These are phyloP conservation scores for Lactarius hatsudake DNA, from an alignment of 768 basidiomycete genomes.

Conservation along the genomic window DNA sequence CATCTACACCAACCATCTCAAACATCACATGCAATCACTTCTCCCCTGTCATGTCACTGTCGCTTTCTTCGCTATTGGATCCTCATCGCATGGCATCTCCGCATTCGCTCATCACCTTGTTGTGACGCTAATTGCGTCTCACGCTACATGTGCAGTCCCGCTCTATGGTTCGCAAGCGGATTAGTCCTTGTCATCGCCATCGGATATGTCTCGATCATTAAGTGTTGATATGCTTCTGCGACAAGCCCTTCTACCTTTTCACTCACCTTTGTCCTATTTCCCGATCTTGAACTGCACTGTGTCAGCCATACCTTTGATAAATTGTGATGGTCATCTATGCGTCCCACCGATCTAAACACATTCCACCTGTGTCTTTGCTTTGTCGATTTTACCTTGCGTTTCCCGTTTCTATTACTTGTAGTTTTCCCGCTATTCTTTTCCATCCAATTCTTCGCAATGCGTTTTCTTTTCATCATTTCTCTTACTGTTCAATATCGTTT, in stretches of 20 bases:
- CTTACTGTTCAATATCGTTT: not conserved
- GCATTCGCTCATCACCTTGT: not conserved
- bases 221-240: slow-evolving; percentile 17
- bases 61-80: slow-evolving; percentile 28
- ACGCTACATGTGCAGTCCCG: slow-evolving; percentile 1
- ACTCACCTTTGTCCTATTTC: not conserved
- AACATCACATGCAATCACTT: slow-evolving; percentile 18
- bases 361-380: slow-evolving; percentile 17
- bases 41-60: slow-evolving; percentile 20
- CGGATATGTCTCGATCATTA: slow-evolving; percentile 13
- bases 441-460: slow-evolving; percentile 18
- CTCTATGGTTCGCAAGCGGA: slow-evolving; percentile 7
- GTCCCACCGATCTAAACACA: slow-evolving; percentile 23
- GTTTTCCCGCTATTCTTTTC: slow-evolving; percentile 23
- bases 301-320: slow-evolving; percentile 13
- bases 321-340: slow-evolving; percentile 19
- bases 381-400: slow-evolving; percentile 24
- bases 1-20: slow-evolving; percentile 20
- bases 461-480: slow-evolving; percentile 9
- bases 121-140: slow-evolving; percentile 5
- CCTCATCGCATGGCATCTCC: slow-evolving; percentile 18
- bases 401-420: slow-evolving; percentile 27
- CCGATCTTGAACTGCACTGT: slow-evolving; percentile 1
- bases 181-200: slow-evolving; percentile 7
- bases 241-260: slow-evolving; percentile 8